phyloP scores from a whole-genome alignment of 148 eudicot genomes.

The Drosera capensis region DNA sequence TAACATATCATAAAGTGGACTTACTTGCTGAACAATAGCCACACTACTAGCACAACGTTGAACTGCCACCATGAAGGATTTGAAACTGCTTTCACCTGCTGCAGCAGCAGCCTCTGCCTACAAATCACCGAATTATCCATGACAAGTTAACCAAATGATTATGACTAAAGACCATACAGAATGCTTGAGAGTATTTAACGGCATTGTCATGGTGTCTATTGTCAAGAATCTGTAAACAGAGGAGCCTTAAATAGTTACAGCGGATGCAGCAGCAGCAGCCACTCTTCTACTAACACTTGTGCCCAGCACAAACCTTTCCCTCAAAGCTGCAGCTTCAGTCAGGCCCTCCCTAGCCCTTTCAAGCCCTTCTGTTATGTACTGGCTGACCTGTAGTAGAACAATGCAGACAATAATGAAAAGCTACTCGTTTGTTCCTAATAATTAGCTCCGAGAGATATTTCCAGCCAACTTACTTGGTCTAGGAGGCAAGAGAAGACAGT shows the following conservation, averaged over 20 bases:
- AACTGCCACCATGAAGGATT: slow-evolving; percentile 96
- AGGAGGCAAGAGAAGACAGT: slow-evolving; percentile 83
- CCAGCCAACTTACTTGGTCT: slow-evolving; percentile 62
- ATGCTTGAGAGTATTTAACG: no score
- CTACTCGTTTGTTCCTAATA: not conserved
- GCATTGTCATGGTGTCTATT: no score
- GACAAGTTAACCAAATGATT: slow-evolving; percentile 7
- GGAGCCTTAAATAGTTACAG: slow-evolving; percentile 43
- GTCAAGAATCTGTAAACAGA: no score
- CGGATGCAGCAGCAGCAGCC: slow-evolving; percentile 98
- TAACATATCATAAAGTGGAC: no score
- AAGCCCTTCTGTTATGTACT: slow-evolving; percentile 80
- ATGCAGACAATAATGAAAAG: slow-evolving; percentile 1
- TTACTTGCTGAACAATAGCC: slow-evolving; percentile 94
- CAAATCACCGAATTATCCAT: slow-evolving; percentile 11
- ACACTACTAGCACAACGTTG: slow-evolving; percentile 97
- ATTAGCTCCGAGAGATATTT: not conserved
- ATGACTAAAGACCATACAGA: no score
- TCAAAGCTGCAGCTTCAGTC: slow-evolving; percentile 81
- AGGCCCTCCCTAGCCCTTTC: slow-evolving; percentile 90
- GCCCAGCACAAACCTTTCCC: slow-evolving; percentile 91
- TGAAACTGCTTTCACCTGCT: slow-evolving; percentile 97
- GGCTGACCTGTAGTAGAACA: slow-evolving; percentile 51
- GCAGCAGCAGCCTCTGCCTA: slow-evolving; percentile 99
- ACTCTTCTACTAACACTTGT: slow-evolving; percentile 79